phyloP scores from a whole-genome alignment of 2,329 filamentous ascomycete genomes.

The Eutypa lata region DNA sequence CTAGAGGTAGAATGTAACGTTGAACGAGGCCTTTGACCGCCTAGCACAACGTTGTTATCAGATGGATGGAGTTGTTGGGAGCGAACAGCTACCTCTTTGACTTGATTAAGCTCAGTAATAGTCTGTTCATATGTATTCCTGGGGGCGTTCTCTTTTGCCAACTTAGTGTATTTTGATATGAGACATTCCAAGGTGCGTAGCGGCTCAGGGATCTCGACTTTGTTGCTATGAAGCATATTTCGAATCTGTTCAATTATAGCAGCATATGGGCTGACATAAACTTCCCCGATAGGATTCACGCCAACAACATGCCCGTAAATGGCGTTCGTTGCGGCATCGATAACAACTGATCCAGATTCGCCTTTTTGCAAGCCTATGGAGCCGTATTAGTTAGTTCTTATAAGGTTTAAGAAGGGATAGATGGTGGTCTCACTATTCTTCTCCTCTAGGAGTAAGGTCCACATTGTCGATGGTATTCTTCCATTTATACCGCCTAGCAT shows the following conservation, averaged over 20 bases:
- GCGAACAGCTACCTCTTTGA: no score
- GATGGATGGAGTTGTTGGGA: no score
- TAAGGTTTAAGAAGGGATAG: not conserved
- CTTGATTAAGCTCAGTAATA: no score
- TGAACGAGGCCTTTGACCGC: no score
- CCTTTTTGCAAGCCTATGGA: not conserved
- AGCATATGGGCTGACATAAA: slow-evolving; percentile 1
- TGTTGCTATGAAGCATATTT: not conserved
- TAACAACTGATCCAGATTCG: slow-evolving; percentile 3
- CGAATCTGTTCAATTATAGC: slow-evolving; percentile 1
- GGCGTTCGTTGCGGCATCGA: not conserved
- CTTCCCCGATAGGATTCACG: slow-evolving; percentile 1
- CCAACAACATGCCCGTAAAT: slow-evolving; percentile 4
- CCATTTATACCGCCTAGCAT: slow-evolving; percentile 1
- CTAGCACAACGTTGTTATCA: no score
- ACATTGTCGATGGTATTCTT: not conserved
- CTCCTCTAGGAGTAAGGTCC: not conserved
- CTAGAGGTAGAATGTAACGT: no score
- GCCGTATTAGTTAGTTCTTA: not conserved
- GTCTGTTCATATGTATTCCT: no score
- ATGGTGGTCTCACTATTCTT: not conserved
- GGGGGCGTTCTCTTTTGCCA: no score
- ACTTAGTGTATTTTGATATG: no score
- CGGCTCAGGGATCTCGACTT: no score
- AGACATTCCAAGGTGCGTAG: no score